Percentiles rank a stretch among this genome's conserved stretches.
phyloP scores from a whole-genome alignment of 352 stramenopile genomes.

The Phytophthora meadii region DNA sequence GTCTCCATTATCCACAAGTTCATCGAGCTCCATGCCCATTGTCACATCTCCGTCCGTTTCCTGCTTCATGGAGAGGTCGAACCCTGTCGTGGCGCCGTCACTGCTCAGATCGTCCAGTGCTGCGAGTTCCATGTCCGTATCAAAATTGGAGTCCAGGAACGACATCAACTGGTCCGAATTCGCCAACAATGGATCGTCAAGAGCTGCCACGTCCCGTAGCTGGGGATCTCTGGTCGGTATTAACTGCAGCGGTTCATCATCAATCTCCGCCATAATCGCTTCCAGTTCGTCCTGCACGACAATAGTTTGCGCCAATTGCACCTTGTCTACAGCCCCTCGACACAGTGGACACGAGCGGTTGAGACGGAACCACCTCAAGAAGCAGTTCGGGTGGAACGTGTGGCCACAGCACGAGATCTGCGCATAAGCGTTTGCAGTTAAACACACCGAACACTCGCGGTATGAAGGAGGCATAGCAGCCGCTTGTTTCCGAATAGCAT shows the following conservation, averaged over 20 bases:
- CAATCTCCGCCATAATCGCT: slow-evolving; percentile 79
- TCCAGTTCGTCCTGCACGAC: slow-evolving; percentile 73
- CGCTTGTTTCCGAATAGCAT: slow-evolving; percentile 54
- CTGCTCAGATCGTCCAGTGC: slow-evolving; percentile 56
- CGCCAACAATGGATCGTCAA: slow-evolving; percentile 48
- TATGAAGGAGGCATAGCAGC: slow-evolving; percentile 59
- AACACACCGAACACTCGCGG: slow-evolving; percentile 77
- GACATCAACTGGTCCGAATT: slow-evolving; percentile 56
- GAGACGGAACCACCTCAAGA: slow-evolving; percentile 78
- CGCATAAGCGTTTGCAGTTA: slow-evolving; percentile 73
- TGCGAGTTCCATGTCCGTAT: slow-evolving; percentile 75
- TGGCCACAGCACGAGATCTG: slow-evolving; percentile 76
- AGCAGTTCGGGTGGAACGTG: slow-evolving; percentile 83
- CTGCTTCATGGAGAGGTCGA: slow-evolving; percentile 20
- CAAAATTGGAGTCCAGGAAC: slow-evolving; percentile 63
- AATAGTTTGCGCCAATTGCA: slow-evolving; percentile 58
- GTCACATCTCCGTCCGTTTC: slow-evolving; percentile 34
- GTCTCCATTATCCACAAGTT: slow-evolving; percentile 23
- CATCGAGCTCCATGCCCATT: slow-evolving; percentile 48
- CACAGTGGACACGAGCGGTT: slow-evolving; percentile 83
- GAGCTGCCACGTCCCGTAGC: slow-evolving; percentile 24
- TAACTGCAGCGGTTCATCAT: slow-evolving; percentile 54
- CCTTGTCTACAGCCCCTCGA: slow-evolving; percentile 62
- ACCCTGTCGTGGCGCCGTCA: slow-evolving; percentile 2
- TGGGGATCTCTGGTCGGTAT: slow-evolving; percentile 6